These are phyloP conservation scores for Penicillium flavigenum DNA, from an alignment of 495 filamentous ascomycete species.

Conservation along the genomic window DNA sequence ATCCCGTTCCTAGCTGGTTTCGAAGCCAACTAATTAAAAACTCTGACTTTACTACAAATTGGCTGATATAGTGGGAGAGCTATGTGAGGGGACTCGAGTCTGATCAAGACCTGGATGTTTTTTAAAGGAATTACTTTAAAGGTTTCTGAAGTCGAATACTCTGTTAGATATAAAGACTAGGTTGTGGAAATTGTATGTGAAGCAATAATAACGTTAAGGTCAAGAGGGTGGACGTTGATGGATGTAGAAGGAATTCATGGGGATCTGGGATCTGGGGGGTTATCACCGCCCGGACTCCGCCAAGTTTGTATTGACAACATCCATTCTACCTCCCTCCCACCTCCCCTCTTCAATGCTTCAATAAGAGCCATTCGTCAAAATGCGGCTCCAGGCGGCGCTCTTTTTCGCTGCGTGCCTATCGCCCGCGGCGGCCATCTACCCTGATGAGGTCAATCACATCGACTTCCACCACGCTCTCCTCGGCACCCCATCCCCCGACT, in stretches of 20 bases:
- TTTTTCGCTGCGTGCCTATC: slow-evolving; percentile 43
- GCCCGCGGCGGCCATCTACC: slow-evolving; percentile 65
- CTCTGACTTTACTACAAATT: too few species aligned
- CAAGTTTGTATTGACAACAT: slow-evolving; percentile 18
- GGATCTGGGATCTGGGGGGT: neutral
- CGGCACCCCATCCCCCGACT: slow-evolving; percentile 73
- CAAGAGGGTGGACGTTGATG: neutral
- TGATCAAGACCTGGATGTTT: too few species aligned
- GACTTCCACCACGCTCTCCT: slow-evolving; percentile 93
- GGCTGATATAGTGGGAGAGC: too few species aligned
- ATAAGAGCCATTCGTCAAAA: slow-evolving; percentile 32
- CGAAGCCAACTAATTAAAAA: too few species aligned
- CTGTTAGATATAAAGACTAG: too few species aligned
- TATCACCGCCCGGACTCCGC: slow-evolving; percentile 23
- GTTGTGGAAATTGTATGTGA: too few species aligned
- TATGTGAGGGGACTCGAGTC: too few species aligned
- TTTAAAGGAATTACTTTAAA: too few species aligned
- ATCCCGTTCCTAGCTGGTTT: too few species aligned
- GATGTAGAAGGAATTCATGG: neutral
- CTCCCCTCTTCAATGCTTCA: slow-evolving; percentile 32
- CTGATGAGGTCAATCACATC: slow-evolving; percentile 85
- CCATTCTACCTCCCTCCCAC: slow-evolving; percentile 12
- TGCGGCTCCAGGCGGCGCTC: slow-evolving; percentile 49
- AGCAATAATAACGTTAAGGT: too few species aligned
- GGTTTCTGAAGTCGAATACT: too few species aligned